Evolutionary conservation across 2,329 filamentous ascomycete species (phyloP).

Genomic region (Arthrobotrys conoides): DNA sequence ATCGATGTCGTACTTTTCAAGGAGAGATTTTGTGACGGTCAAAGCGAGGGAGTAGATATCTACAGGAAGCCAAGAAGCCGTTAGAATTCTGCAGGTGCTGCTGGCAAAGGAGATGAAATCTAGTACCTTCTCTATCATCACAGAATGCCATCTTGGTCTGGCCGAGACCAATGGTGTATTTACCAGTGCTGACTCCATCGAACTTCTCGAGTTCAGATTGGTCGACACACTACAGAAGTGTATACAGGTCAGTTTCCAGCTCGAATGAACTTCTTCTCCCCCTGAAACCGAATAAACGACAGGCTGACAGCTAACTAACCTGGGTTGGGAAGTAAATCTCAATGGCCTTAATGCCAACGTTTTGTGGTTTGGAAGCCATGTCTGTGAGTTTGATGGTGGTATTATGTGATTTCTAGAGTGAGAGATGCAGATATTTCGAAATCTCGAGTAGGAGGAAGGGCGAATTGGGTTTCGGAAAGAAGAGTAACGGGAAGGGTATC

Average conservation of each 20-base stretch:
- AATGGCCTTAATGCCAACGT: constrained; percentile 93
- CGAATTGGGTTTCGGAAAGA: constrained; percentile 21
- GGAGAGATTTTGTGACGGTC: constrained; percentile 81
- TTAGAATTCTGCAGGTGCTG: constrained; percentile 2
- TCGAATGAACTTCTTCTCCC: constrained; percentile 20
- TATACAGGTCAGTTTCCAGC: constrained; percentile 55
- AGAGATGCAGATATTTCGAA: constrained; percentile 38
- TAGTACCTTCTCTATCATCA: constrained; percentile 84
- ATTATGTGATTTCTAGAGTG: constrained; percentile 33
- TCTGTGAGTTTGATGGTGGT: constrained; percentile 62
- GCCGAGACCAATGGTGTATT: constrained; percentile 91
- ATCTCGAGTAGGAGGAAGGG: constrained; percentile 17
- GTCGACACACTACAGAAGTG: constrained; percentile 79
- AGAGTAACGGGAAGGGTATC: constrained; percentile 45
- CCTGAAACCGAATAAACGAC: background rate
- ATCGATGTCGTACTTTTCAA: constrained; percentile 88
- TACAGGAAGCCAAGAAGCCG: constrained; percentile 66
- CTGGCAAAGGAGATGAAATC: background rate
- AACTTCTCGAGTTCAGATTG: constrained; percentile 87
- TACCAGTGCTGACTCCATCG: constrained; percentile 84
- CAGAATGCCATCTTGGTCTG: constrained; percentile 95
- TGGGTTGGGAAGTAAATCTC: constrained; percentile 90
- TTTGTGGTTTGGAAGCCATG: constrained; percentile 84
- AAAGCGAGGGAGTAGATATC: constrained; percentile 90
- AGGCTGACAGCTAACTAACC: constrained; percentile 71